These are phyloP conservation scores for Millerozyma miso DNA, from an alignment of 805 yeast genomes.

Conservation along the genomic window DNA sequence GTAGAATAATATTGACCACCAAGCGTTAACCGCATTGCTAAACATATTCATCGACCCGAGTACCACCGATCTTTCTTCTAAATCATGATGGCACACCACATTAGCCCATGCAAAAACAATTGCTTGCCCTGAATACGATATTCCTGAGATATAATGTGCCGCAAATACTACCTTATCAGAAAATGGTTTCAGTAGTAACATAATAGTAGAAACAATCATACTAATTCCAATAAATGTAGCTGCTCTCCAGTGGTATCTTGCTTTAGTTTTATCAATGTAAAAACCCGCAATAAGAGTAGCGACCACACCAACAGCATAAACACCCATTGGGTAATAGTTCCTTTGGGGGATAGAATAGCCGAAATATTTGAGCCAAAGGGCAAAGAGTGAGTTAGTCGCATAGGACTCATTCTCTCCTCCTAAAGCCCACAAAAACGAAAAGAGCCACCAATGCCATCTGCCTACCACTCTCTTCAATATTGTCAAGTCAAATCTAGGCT, in stretches of 20 bases:
- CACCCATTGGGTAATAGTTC: slow-evolving; percentile 37
- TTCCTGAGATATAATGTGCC: slow-evolving; percentile 54
- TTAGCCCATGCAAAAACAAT: slow-evolving; percentile 63
- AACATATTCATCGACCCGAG: slow-evolving; percentile 66
- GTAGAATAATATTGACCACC: slow-evolving; percentile 58
- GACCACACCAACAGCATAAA: slow-evolving; percentile 30
- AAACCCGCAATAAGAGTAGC: slow-evolving; percentile 25
- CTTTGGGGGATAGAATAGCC: slow-evolving; percentile 25
- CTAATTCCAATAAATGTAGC: slow-evolving; percentile 41
- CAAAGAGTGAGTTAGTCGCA: slow-evolving; percentile 28
- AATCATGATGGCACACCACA: slow-evolving; percentile 52
- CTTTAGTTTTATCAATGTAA: slow-evolving; percentile 27
- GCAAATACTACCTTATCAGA: slow-evolving; percentile 38
- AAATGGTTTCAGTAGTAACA: slow-evolving; percentile 41
- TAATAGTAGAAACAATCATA: slow-evolving; percentile 44
- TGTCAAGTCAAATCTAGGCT: slow-evolving; percentile 23
- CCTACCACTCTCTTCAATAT: slow-evolving; percentile 40
- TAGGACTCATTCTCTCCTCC: slow-evolving; percentile 37
- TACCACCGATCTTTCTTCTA: slow-evolving; percentile 61
- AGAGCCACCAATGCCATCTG: slow-evolving; percentile 34
- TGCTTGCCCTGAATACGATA: slow-evolving; percentile 57
- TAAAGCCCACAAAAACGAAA: slow-evolving; percentile 32
- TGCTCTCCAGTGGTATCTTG: slow-evolving; percentile 47
- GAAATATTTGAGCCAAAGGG: slow-evolving; percentile 28
- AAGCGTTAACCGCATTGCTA: slow-evolving; percentile 58